Evolutionary conservation across 176 grass and related monocot species (phyloP), one percentile per base, ranked within the genome.

Genomic region (Coix lacrymajobi): DNA sequence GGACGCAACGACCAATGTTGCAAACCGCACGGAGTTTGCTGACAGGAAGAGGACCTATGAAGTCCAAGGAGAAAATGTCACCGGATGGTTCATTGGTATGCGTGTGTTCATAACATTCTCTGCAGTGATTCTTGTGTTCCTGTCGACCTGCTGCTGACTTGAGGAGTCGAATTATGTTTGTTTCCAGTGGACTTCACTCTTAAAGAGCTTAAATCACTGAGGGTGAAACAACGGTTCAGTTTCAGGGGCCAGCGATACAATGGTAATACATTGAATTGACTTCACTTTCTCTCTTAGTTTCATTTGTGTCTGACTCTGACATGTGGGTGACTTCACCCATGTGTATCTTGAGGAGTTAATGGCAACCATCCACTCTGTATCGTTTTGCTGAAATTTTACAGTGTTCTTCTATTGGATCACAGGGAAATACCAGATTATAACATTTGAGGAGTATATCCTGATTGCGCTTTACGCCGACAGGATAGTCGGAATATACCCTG

Each of bases 371-470:
- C 28, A 67, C 4, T 24, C 17, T 60, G 13, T 60, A 32, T 19
- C 24, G 3, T 58, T 45, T 45, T 3, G 3, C 16, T 48, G 24
- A 78, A 49, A 5, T 51, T 63, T 78, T 28, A 82, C 41, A 51
- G 57, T 89, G 2, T 30, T 87, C 24, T 78, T 19, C 8, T 79
- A 71, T 20, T 87, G 25, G n/a, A 71, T 34, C 7, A 10, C 85
- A 97, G 91, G 91, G 25, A 93, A 90, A 40, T 97, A 89, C 81
- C 78, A 88, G 37, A 97, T 93, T 81, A 91, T 97, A 74, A 93
- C 91, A 64, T 97, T 97, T 69, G 89, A 93, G 62, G 94, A 97
- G 75, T 97, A 77, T 33, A 89, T 97, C 77, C 72, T 84, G 71
- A 89, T 88, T 76, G 91, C 94, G 14, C 86, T 93, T 41, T 83